A percentile compares a stretch with the other conserved stretches of the same genome.
phyloP scores from a whole-genome alignment of 257 asterid species.

The Solanum paucissectum region DNA sequence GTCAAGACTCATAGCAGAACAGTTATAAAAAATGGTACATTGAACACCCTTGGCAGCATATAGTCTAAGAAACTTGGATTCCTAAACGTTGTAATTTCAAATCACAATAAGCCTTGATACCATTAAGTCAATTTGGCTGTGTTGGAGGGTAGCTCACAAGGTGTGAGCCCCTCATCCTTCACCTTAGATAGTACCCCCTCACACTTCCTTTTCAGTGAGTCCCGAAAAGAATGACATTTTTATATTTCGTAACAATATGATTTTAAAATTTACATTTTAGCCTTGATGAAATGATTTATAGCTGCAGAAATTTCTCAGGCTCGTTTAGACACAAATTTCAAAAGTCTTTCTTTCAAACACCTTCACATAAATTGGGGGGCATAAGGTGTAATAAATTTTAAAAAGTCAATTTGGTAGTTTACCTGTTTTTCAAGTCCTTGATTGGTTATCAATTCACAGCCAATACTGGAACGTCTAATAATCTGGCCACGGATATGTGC shows the following conservation, averaged over 20 bases:
- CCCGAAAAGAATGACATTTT: neutral
- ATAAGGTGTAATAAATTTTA: neutral
- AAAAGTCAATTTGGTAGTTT: neutral
- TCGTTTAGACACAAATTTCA: neutral
- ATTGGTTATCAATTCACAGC: constrained; percentile 7
- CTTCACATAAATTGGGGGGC: neutral
- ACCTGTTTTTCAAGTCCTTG: constrained; percentile 15
- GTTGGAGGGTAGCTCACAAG: neutral
- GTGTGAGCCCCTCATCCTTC: neutral
- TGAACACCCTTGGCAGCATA: neutral
- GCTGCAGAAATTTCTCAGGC: neutral
- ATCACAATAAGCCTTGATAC: neutral
- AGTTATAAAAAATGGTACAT: neutral
- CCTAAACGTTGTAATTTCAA: neutral
- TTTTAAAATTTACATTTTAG: neutral
- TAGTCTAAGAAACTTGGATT: neutral
- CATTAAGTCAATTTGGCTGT: neutral
- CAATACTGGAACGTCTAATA: constrained; percentile 18
- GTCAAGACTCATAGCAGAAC: neutral
- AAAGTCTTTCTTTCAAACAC: neutral
- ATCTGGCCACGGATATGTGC: constrained; percentile 28
- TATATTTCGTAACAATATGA: neutral
- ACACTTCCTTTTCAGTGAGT: neutral
- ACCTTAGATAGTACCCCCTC: neutral
- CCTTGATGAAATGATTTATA: neutral